phyloP scores from a whole-genome alignment of 2,329 filamentous ascomycete species.

The Sporothrix sp. region DNA sequence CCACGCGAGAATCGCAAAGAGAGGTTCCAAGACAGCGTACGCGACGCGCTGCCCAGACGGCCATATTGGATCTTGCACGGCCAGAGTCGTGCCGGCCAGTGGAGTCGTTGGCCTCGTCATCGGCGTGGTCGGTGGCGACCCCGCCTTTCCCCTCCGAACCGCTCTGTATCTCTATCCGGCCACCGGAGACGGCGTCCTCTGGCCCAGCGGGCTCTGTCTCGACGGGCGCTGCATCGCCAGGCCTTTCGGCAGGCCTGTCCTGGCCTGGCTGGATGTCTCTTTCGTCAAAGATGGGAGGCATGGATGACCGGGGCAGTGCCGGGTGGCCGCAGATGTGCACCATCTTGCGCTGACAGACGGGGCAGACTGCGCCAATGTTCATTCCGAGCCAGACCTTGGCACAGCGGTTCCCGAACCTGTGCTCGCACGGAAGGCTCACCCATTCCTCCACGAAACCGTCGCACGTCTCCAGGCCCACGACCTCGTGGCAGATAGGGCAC shows the following conservation, averaged over 20 bases:
- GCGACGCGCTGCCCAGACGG: too few species aligned
- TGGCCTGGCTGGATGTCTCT: background rate
- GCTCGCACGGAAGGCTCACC: constrained; percentile 33
- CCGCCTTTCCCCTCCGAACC: too few species aligned
- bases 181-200: too few species aligned
- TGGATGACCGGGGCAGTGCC: constrained; percentile 20
- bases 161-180: too few species aligned
- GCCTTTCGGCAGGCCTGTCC: background rate
- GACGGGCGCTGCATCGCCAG: background rate
- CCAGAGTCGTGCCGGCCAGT: too few species aligned
- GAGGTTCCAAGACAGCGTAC: too few species aligned
- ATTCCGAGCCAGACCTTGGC: constrained; percentile 34
- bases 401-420: constrained; percentile 34
- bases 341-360: constrained; percentile 29
- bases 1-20: too few species aligned
- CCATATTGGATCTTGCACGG: too few species aligned
- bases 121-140: too few species aligned
- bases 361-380: constrained; percentile 29
- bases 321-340: constrained; percentile 27
- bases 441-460: constrained; percentile 32
- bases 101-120: too few species aligned
- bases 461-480: constrained; percentile 28
- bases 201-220: too few species aligned
- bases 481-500: constrained; percentile 36
- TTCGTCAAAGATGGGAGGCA: background rate